Evolutionary conservation across 257 asterid genomes (phyloP).

Genomic region (Rubia yunnanensis): DNA sequence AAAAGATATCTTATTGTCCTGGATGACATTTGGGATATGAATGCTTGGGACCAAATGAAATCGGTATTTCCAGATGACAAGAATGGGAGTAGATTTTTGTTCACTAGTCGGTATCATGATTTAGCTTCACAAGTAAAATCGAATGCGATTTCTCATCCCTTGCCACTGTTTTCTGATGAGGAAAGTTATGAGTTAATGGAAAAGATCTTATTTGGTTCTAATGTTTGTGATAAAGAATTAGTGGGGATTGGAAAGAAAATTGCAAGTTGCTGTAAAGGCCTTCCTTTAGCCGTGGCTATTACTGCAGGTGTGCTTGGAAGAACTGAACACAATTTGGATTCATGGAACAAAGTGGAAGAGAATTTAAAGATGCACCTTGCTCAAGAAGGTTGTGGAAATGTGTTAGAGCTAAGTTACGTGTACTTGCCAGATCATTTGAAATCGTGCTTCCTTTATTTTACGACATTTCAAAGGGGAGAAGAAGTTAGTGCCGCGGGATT

Average conservation of each 20-base stretch:
- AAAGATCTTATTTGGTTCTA: too few species aligned
- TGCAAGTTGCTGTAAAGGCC: background rate
- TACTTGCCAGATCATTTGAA: background rate
- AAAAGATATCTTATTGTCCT: background rate
- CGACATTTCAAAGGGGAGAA: background rate
- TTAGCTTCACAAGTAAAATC: background rate
- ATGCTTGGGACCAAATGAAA: background rate
- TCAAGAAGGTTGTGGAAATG: background rate
- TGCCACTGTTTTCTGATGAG: background rate
- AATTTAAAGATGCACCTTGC: too few species aligned
- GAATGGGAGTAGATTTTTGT: background rate
- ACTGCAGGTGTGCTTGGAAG: background rate
- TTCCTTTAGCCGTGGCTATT: background rate
- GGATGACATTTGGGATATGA: conserved; percentile 6
- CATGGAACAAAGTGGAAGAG: background rate
- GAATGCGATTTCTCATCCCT: background rate
- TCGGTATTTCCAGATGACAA: background rate
- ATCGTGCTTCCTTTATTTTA: background rate
- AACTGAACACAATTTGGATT: background rate
- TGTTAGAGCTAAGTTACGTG: background rate
- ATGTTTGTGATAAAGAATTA: too few species aligned
- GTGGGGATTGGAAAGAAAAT: background rate
- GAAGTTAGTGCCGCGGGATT: background rate
- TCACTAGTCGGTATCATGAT: background rate
- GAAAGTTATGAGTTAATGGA: background rate